These are phyloP conservation scores for Mucor indicus DNA, from an alignment of 371 early-diverging fungal genomes.

Conservation along the genomic window DNA sequence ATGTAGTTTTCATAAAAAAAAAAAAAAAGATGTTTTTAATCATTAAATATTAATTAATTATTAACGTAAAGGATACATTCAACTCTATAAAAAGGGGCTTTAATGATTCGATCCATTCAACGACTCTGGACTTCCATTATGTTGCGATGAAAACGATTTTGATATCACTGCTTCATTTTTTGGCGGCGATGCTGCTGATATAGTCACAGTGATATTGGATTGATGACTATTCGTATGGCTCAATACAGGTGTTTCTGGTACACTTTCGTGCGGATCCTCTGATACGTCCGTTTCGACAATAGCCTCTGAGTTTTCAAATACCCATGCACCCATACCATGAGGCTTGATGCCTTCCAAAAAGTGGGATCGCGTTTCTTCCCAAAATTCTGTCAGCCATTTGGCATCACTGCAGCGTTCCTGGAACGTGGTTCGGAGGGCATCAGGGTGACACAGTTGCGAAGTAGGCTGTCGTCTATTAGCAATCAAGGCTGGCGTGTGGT, in stretches of 20 bases:
- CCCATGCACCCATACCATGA: slow-evolving; percentile 29
- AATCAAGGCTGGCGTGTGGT: slow-evolving; percentile 55
- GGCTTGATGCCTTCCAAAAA: slow-evolving; percentile 24
- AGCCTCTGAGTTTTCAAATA: slow-evolving; percentile 34
- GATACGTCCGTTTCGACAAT: slow-evolving; percentile 16
- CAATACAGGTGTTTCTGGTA: too few relatives aligned
- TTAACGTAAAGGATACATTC: too few relatives aligned
- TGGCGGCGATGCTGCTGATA: slow-evolving; percentile 9
- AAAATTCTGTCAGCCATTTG: slow-evolving; percentile 54
- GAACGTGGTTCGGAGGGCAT: slow-evolving; percentile 52
- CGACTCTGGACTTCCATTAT: too few relatives aligned
- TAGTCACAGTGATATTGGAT: slow-evolving; percentile 2
- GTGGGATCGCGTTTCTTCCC: slow-evolving; percentile 50
- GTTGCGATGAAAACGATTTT: too few relatives aligned
- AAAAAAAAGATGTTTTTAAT: too few relatives aligned
- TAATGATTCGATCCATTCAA: too few relatives aligned
- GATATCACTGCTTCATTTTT: not conserved
- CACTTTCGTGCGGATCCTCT: slow-evolving; percentile 1
- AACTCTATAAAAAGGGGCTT: too few relatives aligned
- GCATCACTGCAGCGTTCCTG: slow-evolving; percentile 54
- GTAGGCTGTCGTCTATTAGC: slow-evolving; percentile 32
- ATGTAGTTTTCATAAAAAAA: too few relatives aligned
- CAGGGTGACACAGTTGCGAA: slow-evolving; percentile 45
- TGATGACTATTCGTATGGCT: too few relatives aligned
- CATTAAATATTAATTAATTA: too few relatives aligned